Conservation (phyloP, 331 rosid genomes). For the Malus hybrid region DNA sequence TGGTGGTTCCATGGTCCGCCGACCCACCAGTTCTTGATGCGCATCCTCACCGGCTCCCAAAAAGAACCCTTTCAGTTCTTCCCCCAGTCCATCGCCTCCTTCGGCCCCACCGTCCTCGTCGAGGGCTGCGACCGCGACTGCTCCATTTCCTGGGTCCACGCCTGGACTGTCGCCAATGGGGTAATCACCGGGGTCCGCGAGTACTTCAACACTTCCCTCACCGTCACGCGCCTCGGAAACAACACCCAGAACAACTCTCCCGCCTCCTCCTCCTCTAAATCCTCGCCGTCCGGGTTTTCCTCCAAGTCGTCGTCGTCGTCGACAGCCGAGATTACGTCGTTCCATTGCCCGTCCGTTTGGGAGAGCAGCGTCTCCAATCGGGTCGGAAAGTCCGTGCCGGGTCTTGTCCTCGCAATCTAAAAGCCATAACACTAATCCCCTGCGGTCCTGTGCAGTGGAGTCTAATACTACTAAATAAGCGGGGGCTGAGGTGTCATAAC, state of each 20-base stretch:
- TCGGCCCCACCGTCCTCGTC: slow-evolving; percentile 66
- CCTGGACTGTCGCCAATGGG: slow-evolving; percentile 81
- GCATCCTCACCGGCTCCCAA: slow-evolving; percentile 54
- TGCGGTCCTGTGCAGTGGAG: slow-evolving; percentile 23
- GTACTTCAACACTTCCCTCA: slow-evolving; percentile 87
- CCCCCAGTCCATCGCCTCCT: slow-evolving; percentile 49
- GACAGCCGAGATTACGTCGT: slow-evolving; percentile 29
- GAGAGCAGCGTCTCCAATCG: slow-evolving; percentile 66
- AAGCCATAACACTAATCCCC: background rate
- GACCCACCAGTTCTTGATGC: slow-evolving; percentile 72
- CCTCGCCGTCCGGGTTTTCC: slow-evolving; percentile 8
- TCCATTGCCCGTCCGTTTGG: slow-evolving; percentile 67
- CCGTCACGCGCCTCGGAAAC: slow-evolving; percentile 55
- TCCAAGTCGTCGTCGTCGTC: slow-evolving; percentile 11
- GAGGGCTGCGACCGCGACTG: slow-evolving; percentile 64
- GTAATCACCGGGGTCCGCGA: slow-evolving; percentile 72
- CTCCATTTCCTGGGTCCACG: slow-evolving; percentile 83
- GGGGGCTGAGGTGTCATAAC: slow-evolving; percentile 18
- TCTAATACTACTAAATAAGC: slow-evolving; percentile 3
- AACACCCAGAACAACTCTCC: background rate
- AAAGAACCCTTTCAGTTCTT: slow-evolving; percentile 32
- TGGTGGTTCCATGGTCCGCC: slow-evolving; percentile 99
- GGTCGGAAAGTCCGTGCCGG: slow-evolving; percentile 84
- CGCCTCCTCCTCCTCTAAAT: background rate
- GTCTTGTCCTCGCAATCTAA: slow-evolving; percentile 80